Conservation (phyloP, 495 filamentous ascomycete genomes). For the Lasiosphaeriaceae sp. region DNA sequence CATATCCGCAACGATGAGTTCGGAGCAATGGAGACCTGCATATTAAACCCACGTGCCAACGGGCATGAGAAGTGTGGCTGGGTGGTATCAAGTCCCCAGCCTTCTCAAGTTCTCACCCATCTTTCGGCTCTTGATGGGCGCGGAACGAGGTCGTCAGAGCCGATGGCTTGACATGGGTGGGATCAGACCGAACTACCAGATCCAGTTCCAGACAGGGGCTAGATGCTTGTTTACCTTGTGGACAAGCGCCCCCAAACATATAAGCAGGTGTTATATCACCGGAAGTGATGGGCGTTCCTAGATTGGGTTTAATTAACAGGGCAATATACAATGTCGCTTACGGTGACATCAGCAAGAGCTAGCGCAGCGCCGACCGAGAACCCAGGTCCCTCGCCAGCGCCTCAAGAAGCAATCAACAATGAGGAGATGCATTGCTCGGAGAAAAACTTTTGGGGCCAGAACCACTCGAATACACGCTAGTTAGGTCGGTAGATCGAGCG, state of each 20-base stretch:
- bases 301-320: slow-evolving; percentile 26
- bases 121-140: slow-evolving; percentile 12
- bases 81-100: slow-evolving; percentile 3
- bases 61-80: slow-evolving; percentile 6
- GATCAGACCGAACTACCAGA: slow-evolving; percentile 1
- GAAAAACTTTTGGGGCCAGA: slow-evolving; percentile 4
- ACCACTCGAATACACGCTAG: slow-evolving; percentile 10
- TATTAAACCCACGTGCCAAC: slow-evolving; percentile 28
- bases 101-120: slow-evolving; percentile 9
- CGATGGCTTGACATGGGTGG: slow-evolving; percentile 5
- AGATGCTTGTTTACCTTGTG: slow-evolving; percentile 18
- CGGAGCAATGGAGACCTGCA: slow-evolving; percentile 20
- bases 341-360: slow-evolving; percentile 10
- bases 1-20: slow-evolving; percentile 15
- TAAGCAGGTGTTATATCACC: slow-evolving; percentile 17
- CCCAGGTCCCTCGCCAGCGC: slow-evolving; percentile 1
- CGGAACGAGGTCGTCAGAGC: slow-evolving; percentile 11
- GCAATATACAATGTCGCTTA: slow-evolving; percentile 21
- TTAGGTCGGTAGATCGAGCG: slow-evolving; percentile 14
- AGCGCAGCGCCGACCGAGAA: slow-evolving; percentile 6
- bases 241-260: slow-evolving; percentile 7
- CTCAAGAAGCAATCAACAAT: slow-evolving; percentile 15
- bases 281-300: slow-evolving; percentile 24
- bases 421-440: slow-evolving; percentile 5
- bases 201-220: slow-evolving; percentile 6